These are phyloP conservation scores for Pseudomassariella vexata DNA, from an alignment of 2,329 filamentous ascomycete genomes.

Conservation along the genomic window DNA sequence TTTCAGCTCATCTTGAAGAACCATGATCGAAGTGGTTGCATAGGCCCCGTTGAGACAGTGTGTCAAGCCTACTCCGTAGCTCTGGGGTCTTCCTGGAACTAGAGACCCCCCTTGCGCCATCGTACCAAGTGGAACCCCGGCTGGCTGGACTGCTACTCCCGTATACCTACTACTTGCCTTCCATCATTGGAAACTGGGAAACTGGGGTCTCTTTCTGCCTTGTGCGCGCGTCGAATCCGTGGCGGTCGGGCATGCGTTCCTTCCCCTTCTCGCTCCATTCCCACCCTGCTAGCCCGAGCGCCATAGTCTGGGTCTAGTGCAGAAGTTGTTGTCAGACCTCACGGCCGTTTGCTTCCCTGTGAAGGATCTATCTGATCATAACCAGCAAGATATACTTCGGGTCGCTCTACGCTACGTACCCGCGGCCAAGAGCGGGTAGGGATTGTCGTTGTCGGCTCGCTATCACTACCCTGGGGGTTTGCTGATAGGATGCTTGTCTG, in stretches of 20 bases:
- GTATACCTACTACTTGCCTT: too few species aligned
- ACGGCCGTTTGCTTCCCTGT: too few species aligned
- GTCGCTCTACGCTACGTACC: conserved; percentile 12
- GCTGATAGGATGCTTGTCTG: conserved; percentile 11
- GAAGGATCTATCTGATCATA: conserved; percentile 10
- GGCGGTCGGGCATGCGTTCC: not conserved
- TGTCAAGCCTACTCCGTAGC: not conserved
- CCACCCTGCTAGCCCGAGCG: not conserved
- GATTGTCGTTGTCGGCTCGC: conserved; percentile 10
- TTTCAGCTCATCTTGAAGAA: not conserved
- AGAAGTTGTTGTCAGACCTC: not conserved
- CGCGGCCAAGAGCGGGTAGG: conserved; percentile 10
- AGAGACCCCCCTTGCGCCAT: conserved; percentile 6
- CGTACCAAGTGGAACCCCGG: conserved; percentile 1
- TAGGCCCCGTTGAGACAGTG: conserved; percentile 1
- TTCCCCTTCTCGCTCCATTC: not conserved
- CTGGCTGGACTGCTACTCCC: conserved; percentile 1
- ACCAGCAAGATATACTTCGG: conserved; percentile 9
- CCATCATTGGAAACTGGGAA: not conserved
- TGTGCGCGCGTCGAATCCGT: conserved; percentile 4
- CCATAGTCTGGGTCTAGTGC: conserved; percentile 1
- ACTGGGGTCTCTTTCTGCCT: not conserved
- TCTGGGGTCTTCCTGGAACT: conserved; percentile 3
- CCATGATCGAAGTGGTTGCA: not conserved
- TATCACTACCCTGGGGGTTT: conserved; percentile 19